Evolutionary conservation across 805 yeast species (phyloP).

Genomic region (Starmerella khaoyaiensis): DNA sequence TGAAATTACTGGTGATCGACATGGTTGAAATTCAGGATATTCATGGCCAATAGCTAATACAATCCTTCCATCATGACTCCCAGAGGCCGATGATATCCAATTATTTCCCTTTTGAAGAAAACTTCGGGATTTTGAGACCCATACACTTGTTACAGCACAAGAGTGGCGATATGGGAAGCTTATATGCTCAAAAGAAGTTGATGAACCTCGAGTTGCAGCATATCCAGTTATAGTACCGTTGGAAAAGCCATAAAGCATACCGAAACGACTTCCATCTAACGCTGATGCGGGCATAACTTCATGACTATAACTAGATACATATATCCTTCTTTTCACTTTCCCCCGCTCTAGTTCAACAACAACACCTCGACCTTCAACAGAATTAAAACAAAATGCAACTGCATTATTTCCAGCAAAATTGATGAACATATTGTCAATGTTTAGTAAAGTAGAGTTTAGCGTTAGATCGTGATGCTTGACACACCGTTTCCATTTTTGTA

Average conservation of each 20-base stretch:
- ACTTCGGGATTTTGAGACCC: conserved; percentile 20
- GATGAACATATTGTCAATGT: conserved; percentile 18
- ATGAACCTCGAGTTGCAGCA: conserved; percentile 21
- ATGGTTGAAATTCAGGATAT: conserved; percentile 1
- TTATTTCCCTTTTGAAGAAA: conserved; percentile 3
- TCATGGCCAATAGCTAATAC: conserved; percentile 3
- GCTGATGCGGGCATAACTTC: conserved; percentile 13
- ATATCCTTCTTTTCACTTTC: conserved; percentile 21
- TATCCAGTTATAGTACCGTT: conserved; percentile 21
- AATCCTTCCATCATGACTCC: conserved; percentile 16
- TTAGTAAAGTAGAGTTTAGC: conserved; percentile 18
- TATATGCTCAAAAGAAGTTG: conserved; percentile 20
- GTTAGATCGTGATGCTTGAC: conserved; percentile 21
- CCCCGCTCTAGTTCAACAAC: conserved; percentile 26
- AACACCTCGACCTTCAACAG: conserved; percentile 21
- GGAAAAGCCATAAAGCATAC: conserved; percentile 23
- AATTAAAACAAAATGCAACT: conserved; percentile 21
- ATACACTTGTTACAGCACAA: conserved; percentile 20
- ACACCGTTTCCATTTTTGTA: conserved; percentile 24
- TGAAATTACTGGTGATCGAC: conserved; percentile 3
- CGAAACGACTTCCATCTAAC: conserved; percentile 25
- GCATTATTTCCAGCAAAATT: conserved; percentile 19
- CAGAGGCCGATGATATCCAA: conserved; percentile 12
- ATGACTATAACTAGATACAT: conserved; percentile 17
- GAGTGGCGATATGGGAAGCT: conserved; percentile 19